These are phyloP conservation scores for Saccharomyces hybrid DNA, from an alignment of 1,139 yeast species.

Conservation along the genomic window DNA sequence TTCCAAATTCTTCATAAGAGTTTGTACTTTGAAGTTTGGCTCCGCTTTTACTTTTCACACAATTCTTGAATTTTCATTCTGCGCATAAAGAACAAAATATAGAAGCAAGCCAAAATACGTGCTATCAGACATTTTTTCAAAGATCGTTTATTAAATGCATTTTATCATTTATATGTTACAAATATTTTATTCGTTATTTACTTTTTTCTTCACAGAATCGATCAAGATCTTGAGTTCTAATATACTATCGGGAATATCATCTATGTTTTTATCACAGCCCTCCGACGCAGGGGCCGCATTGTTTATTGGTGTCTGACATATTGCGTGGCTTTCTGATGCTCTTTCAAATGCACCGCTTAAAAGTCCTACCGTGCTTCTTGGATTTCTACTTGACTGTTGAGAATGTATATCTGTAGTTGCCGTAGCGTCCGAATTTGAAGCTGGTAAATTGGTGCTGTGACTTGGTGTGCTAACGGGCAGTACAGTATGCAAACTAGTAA, in stretches of 20 bases:
- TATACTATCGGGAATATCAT: slow-evolving; percentile 12
- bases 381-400: slow-evolving; percentile 1
- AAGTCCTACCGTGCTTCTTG: slow-evolving; percentile 2
- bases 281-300: slow-evolving; percentile 4
- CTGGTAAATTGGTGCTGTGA: slow-evolving; percentile 21
- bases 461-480: slow-evolving; percentile 23
- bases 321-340: slow-evolving; percentile 6
- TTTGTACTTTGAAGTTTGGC: not conserved
- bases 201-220: slow-evolving; percentile 26
- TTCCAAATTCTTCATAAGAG: not conserved
- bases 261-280: not conserved
- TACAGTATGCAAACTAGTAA: slow-evolving; percentile 11
- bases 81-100: not conserved
- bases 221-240: slow-evolving; percentile 25
- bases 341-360: not conserved
- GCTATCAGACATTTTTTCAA: not conserved
- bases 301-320: slow-evolving; percentile 20
- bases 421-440: slow-evolving; percentile 2
- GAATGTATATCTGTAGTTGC: slow-evolving; percentile 7
- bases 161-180: not conserved
- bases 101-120: not conserved
- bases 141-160: not conserved
- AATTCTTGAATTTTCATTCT: not conserved
- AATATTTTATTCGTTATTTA: slow-evolving; percentile 6
- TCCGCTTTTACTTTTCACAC: not conserved